Evolutionary conservation across 345 rosid species (phyloP), one percentile per base, ranked within the genome.

Genomic region (Citrus sp.): DNA sequence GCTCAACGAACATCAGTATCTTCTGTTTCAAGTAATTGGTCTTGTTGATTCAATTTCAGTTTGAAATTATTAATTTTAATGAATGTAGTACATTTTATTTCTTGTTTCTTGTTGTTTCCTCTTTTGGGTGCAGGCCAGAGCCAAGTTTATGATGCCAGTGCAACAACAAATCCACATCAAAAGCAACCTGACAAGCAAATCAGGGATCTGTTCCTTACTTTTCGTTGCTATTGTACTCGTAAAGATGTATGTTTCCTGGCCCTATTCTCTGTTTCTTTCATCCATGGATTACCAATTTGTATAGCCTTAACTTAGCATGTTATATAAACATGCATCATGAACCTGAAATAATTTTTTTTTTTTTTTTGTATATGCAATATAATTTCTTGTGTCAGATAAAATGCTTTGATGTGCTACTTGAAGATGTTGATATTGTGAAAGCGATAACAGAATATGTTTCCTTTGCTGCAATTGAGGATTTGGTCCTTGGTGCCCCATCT

Each of bases 201-300:
- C 55, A 83, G 80, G 76, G 92, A 89, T 46, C 86, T 96, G 58
- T 92, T 96, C 82, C 86, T 91, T 80, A 83, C 97, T 49, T 92
- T 90, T 84, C 98, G 84, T 74, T 96, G 97, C 87, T 96, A 88
- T 37, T 90, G 98, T 75, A 90, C 95, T 30, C 95, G 94, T 37
- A 96, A 96, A 86, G 97, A 94, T 69, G 98, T 91, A 82, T 1
- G 87, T 66, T 76, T 35, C 3, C 0, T 24, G 28, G 55, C 3
- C 27, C 49, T 22, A 34, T 37, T 13, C 60, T 32, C 5, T 40
- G 19, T 22, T 16, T 64, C 10, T 72, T 51, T 9, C 9, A n/a
- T 14, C 32, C 62, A 65, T 65, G 13, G 18, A 24, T 6, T 8
- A 7, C 51, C 51, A 54, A 54, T 54, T 54, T 18, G 22, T 18